A percentile compares a stretch with the other conserved stretches of the same genome.
Evolutionary conservation across 345 rosid species (phyloP).

Genomic region (Melaleuca alternifolia): DNA sequence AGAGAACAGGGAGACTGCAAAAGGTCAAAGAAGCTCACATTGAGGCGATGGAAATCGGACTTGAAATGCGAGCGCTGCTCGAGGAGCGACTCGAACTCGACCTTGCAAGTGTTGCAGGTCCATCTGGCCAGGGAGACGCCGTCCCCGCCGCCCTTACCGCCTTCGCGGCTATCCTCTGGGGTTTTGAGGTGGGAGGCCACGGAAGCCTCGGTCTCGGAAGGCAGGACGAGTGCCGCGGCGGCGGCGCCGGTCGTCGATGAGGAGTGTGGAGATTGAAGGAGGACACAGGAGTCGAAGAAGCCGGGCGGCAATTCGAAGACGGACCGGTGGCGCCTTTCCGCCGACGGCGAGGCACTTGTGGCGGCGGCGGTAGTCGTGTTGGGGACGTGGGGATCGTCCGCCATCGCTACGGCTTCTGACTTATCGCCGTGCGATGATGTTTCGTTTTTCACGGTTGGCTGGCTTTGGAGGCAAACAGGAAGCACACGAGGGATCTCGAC

Average conservation of each 20-base stretch:
- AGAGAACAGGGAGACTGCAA: neutral
- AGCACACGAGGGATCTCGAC: no score
- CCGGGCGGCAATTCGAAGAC: slow-evolving; percentile 42
- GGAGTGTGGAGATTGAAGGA: slow-evolving; percentile 37
- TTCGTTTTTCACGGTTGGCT: no score
- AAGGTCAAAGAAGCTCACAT: slow-evolving; percentile 25
- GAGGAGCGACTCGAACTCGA: slow-evolving; percentile 69
- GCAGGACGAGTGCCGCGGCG: slow-evolving; percentile 1
- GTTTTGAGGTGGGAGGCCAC: slow-evolving; percentile 11
- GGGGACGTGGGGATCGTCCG: slow-evolving; percentile 18
- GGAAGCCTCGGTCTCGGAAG: slow-evolving; percentile 5
- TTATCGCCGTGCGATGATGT: neutral
- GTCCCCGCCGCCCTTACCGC: slow-evolving; percentile 18
- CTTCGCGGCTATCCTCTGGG: slow-evolving; percentile 2
- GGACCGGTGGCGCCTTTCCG: slow-evolving; percentile 38
- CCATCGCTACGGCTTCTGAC: neutral
- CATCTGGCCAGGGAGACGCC: slow-evolving; percentile 39
- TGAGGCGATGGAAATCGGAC: slow-evolving; percentile 83
- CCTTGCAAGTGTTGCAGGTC: slow-evolving; percentile 87
- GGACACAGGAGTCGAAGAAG: slow-evolving; percentile 56
- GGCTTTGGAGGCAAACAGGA: no score
- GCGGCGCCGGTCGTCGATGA: neutral
- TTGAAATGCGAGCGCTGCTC: slow-evolving; percentile 92
- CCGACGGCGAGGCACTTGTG: neutral
- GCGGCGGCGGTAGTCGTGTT: neutral